Conservation (phyloP, 306 rosid genomes). For the Cyamopsis tetragonoloba region DNA sequence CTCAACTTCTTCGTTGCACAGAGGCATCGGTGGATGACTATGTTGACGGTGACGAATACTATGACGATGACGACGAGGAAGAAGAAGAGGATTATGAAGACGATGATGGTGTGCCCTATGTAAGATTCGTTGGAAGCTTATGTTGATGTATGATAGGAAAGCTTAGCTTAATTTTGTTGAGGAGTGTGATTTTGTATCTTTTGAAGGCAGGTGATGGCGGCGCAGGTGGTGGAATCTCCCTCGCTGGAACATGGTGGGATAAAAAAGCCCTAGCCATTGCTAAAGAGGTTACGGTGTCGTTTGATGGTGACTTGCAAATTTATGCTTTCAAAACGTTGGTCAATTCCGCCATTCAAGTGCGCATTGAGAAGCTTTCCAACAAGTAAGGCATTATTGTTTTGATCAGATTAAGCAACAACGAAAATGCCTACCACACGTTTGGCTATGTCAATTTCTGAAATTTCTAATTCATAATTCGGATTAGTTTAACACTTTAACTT, state of each 20-base stretch:
- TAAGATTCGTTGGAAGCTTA: slow-evolving; percentile 28
- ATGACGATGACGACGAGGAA: background rate
- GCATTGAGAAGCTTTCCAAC: slow-evolving; percentile 74
- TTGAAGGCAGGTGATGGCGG: slow-evolving; percentile 88
- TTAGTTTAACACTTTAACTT: background rate
- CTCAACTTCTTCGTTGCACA: slow-evolving; percentile 25
- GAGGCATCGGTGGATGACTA: slow-evolving; percentile 41
- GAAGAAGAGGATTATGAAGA: slow-evolving; percentile 2
- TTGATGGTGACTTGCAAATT: slow-evolving; percentile 66
- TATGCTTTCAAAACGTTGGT: slow-evolving; percentile 72
- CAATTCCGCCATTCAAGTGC: slow-evolving; percentile 71
- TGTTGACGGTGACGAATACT: background rate
- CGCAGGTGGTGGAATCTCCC: slow-evolving; percentile 84
- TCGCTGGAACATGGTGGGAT: slow-evolving; percentile 95
- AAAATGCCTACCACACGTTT: background rate
- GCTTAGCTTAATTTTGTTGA: background rate
- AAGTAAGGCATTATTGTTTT: slow-evolving; percentile 42
- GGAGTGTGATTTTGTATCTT: background rate
- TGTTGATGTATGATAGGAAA: background rate
- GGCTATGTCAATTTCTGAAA: background rate
- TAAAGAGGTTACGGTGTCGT: slow-evolving; percentile 61
- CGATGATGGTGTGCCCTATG: slow-evolving; percentile 50
- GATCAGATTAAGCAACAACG: background rate
- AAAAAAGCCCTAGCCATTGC: slow-evolving; percentile 72
- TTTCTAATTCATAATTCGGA: slow-evolving; percentile 5